phyloP scores from a whole-genome alignment of 1,139 yeast genomes.

The Nematodospora anomalae region DNA sequence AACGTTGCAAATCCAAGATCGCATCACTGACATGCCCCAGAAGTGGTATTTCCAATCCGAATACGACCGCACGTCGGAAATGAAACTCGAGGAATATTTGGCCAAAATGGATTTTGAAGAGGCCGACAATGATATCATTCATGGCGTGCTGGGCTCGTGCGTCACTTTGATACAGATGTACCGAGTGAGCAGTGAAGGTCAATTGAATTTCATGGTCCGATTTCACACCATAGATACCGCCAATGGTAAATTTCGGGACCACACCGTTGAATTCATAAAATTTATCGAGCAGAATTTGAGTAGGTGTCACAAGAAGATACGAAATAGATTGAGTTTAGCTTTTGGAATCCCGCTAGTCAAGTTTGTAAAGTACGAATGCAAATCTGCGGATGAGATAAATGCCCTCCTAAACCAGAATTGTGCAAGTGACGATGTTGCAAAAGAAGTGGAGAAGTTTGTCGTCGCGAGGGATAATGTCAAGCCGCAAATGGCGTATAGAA shows the following conservation, averaged over 20 bases:
- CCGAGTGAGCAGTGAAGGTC: not conserved
- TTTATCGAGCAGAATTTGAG: conserved; percentile 5
- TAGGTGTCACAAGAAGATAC: not conserved
- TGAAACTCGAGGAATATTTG: not conserved
- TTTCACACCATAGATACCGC: not conserved
- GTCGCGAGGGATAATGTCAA: not conserved
- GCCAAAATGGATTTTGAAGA: not conserved
- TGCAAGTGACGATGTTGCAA: not conserved
- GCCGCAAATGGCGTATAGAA: conserved; percentile 2
- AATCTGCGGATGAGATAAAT: conserved; percentile 10
- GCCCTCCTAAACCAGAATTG: conserved; percentile 1
- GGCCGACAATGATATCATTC: not conserved
- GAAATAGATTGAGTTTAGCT: not conserved
- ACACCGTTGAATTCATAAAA: conserved; percentile 4
- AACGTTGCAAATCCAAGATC: conserved; percentile 8
- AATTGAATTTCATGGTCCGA: not conserved
- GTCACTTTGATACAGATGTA: not conserved
- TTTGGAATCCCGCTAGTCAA: conserved; percentile 8
- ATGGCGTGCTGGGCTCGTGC: not conserved
- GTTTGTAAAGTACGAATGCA: not conserved
- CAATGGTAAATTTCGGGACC: conserved; percentile 3
- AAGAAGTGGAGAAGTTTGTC: conserved; percentile 1
- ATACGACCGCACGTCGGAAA: not conserved
- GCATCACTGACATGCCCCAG: conserved; percentile 5
- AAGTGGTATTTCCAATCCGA: conserved; percentile 2